A percentile compares a stretch with the other conserved stretches of the same genome.
phyloP scores from a whole-genome alignment of 1,139 yeast genomes.

The Nematodospora anomalae region DNA sequence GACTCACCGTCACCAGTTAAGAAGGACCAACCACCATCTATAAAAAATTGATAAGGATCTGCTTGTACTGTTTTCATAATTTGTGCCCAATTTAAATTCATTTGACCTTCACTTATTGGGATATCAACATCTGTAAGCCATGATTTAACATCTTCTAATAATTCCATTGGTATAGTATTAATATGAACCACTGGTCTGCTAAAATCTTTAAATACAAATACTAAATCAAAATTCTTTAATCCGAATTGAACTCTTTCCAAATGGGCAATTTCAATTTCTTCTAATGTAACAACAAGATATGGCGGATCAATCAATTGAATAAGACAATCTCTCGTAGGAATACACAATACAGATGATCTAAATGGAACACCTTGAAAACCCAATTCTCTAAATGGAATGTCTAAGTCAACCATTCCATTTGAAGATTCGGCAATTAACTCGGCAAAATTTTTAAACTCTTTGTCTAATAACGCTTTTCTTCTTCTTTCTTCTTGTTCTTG shows the following conservation, averaged over 20 bases:
- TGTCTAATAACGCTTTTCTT: conserved; percentile 85
- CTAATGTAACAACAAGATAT: conserved; percentile 84
- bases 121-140: conserved; percentile 97
- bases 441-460: conserved; percentile 86
- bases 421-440: conserved; percentile 90
- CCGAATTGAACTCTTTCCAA: conserved; percentile 98
- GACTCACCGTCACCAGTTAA: conserved; percentile 71
- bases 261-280: conserved; percentile 92
- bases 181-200: conserved; percentile 84
- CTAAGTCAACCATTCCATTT: conserved; percentile 78
- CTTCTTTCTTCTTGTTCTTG: conserved; percentile 98
- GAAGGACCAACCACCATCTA: conserved; percentile 96
- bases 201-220: conserved; percentile 91
- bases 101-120: conserved; percentile 91
- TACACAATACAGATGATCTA: conserved; percentile 89
- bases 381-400: conserved; percentile 91
- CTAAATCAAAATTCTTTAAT: conserved; percentile 91
- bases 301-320: conserved; percentile 95
- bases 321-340: conserved; percentile 96
- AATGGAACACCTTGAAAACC: conserved; percentile 98
- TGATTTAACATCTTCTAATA: conserved; percentile 87
- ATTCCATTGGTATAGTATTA: conserved; percentile 91
- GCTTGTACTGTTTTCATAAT: conserved; percentile 92
- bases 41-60: conserved; percentile 92
- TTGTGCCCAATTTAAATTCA: conserved; percentile 93